Base-by-base conservation (phyloP, 805 yeast genomes). In the Kurtzmaniella cleridarum region DNA sequence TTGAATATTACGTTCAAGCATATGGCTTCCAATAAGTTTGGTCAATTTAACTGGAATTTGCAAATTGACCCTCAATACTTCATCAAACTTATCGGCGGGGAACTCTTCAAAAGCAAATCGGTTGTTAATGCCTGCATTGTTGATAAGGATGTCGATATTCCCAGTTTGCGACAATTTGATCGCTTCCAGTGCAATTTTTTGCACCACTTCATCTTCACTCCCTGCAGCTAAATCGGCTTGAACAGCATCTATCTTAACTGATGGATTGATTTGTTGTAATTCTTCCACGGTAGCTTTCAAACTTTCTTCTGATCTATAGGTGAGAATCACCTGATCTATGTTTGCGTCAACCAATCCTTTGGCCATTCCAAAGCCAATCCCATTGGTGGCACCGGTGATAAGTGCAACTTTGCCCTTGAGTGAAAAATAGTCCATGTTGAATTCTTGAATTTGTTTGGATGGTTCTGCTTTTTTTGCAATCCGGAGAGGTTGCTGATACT, bases 301-400 rank as follows among this genome's bases (percentile, higher is more conserved):
- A 29, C 54, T 49, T 3, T 56, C 46, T 14, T 56, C 44, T n/a
- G 69, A 52, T 43, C 66, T 38, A 42, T 71, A 73, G 27, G 68
- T 60, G 14, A 74, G 48, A n/a, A 47, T 47, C 17, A 45, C 20
- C 27, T 45, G 48, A 57, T 60, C 46, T 7, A 73, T 66, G 10
- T 77, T 77, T 18, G 78, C 76, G 38, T 69, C 68, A 2, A 79
- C 81, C 18, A 75, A 57, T 11, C 74, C 81, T 24, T 60, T 53
- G 16, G 77, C 78, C 37, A 76, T 70, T 31, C 70, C 72, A 18
- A 66, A 66, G 2, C 82, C 83, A 44, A 78, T 77, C 4, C 83
- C 83, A 16, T 76, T 68, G 14, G 79, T 71, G 12, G 75, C 79
- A 12, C 83, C 83, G 11, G 81, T 70, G 24, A 75, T 54, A n/a